phyloP scores from a whole-genome alignment of 768 basidiomycete genomes.

The Leccinum incarnatum region DNA sequence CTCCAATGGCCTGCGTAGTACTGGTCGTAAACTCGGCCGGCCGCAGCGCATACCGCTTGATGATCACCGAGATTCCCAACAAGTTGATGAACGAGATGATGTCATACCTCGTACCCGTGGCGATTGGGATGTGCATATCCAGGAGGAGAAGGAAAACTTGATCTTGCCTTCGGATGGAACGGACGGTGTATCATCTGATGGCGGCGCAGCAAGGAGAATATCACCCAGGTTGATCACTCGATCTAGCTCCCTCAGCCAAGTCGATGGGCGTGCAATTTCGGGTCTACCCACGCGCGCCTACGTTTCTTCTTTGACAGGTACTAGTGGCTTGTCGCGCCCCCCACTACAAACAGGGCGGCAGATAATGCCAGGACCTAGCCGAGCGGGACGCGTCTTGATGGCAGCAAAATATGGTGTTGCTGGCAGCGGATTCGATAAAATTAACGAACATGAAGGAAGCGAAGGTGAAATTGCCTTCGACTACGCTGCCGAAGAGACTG shows the following conservation, averaged over 20 bases:
- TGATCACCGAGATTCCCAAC: conserved; percentile 32
- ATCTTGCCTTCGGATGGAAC: conserved; percentile 26
- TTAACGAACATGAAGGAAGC: conserved; percentile 43
- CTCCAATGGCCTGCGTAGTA: conserved; percentile 34
- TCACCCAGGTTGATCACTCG: conserved; percentile 31
- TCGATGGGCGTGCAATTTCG: conserved; percentile 35
- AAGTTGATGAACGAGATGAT: conserved; percentile 36
- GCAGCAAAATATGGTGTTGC: conserved; percentile 30
- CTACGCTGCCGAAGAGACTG: conserved; percentile 37
- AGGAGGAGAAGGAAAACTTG: conserved; percentile 42
- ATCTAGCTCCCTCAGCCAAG: conserved; percentile 32
- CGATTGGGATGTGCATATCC: conserved; percentile 29
- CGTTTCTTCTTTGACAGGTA: conserved; percentile 23
- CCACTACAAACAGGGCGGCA: conserved; percentile 41
- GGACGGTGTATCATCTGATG: conserved; percentile 26
- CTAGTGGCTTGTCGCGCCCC: conserved; percentile 40
- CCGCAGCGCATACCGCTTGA: conserved; percentile 40
- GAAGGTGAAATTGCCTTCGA: conserved; percentile 39
- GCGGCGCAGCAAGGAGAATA: conserved; percentile 16
- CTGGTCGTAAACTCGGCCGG: conserved; percentile 33
- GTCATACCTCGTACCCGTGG: conserved; percentile 25
- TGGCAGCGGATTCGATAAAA: conserved; percentile 43
- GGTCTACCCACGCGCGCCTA: conserved; percentile 34
- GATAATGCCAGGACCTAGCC: conserved; percentile 42
- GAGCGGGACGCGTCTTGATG: conserved; percentile 52